Conservation (phyloP, 805 yeast genomes). For the baker's yeast (Saccharomyces cerevisiae) region DNA sequence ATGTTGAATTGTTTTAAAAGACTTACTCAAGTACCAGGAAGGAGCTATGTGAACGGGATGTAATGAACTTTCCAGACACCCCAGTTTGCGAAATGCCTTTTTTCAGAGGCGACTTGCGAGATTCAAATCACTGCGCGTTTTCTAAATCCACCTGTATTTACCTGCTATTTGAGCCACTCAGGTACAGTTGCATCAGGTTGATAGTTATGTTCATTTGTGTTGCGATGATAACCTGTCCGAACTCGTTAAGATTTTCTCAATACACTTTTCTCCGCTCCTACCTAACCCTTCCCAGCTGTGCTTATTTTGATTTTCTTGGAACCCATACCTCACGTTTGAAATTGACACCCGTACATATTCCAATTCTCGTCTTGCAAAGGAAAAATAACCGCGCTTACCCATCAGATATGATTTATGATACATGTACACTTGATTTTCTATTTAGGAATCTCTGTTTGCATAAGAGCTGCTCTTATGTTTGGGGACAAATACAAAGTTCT, state of each 20-base stretch:
- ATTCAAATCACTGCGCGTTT: background rate
- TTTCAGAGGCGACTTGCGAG: background rate
- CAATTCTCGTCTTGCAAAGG: background rate
- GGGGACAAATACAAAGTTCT: constrained; percentile 71
- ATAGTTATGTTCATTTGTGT: background rate
- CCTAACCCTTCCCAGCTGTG: background rate
- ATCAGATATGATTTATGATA: background rate
- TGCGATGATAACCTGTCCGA: background rate
- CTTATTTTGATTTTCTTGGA: background rate
- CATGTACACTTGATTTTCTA: background rate
- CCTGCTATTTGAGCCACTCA: too few species aligned
- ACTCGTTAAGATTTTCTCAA: background rate
- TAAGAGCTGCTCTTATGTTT: constrained; percentile 92
- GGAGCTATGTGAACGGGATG: background rate
- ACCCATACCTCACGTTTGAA: background rate
- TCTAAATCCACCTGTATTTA: too few species aligned
- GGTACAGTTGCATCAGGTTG: too few species aligned
- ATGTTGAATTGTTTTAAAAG: background rate
- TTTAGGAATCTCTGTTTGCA: constrained; percentile 12
- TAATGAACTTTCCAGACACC: background rate
- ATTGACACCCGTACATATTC: background rate
- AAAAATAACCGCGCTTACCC: background rate
- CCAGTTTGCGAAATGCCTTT: background rate
- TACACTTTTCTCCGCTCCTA: background rate
- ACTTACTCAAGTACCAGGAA: background rate